phyloP scores from a whole-genome alignment of 352 stramenopile genomes.

The Albugo candida region DNA sequence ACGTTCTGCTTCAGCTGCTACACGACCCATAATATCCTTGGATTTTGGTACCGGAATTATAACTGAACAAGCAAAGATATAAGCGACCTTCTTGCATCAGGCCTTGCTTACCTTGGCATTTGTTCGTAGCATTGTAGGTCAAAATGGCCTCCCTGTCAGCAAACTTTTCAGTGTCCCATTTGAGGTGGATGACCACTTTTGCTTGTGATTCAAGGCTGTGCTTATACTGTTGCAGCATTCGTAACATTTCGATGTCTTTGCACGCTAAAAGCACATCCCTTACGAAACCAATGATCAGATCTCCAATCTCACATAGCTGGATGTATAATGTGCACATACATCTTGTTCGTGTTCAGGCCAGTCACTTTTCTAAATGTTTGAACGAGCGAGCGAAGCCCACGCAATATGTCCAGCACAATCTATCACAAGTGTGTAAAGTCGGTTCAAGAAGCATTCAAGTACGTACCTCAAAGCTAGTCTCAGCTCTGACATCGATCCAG shows the following conservation, averaged over 20 bases:
- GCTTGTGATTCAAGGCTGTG: constrained; percentile 27
- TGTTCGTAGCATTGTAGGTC: constrained; percentile 12
- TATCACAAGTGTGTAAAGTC: constrained; percentile 7
- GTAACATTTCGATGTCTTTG: constrained; percentile 11
- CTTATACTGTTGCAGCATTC: constrained; percentile 16
- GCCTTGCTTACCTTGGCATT: constrained; percentile 9
- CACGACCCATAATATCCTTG: constrained; percentile 36
- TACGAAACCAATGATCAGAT: constrained; percentile 2
- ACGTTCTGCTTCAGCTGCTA: constrained; percentile 34
- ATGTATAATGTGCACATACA: constrained; percentile 6
- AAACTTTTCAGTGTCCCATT: not conserved
- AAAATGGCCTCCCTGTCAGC: not conserved
- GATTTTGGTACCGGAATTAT: constrained; percentile 39
- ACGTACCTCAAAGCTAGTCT: constrained; percentile 75
- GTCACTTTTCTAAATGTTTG: constrained; percentile 57
- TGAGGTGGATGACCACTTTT: constrained; percentile 14
- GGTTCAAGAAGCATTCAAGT: not conserved
- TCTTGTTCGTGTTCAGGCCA: constrained; percentile 6
- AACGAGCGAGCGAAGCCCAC: constrained; percentile 85
- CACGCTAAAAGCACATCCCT: constrained; percentile 6
- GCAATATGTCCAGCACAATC: constrained; percentile 77
- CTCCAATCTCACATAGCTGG: constrained; percentile 7
- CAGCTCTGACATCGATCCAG: constrained; percentile 66
- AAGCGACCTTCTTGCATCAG: not conserved
- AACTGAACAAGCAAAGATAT: constrained; percentile 17